Percentiles rank a stretch among this genome's conserved stretches.
Conservation (phyloP, 352 stramenopile species). For the Peronospora belbahrii region DNA sequence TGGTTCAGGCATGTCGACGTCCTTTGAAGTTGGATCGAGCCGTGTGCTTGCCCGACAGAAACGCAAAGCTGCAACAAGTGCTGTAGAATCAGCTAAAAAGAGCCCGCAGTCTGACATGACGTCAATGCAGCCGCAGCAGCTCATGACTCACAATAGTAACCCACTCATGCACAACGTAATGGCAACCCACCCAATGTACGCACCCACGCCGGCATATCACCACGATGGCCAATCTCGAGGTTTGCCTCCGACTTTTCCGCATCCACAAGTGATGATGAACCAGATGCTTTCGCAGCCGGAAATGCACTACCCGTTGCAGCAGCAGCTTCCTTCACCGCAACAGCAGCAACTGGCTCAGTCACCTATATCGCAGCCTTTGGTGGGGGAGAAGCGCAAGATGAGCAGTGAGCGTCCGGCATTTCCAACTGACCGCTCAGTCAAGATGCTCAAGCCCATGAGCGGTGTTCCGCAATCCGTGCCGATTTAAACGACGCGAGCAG, state of each 20-base stretch:
- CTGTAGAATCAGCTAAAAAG: constrained; percentile 12
- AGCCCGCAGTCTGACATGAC: constrained; percentile 26
- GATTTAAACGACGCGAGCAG: constrained; percentile 20
- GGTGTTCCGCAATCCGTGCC: constrained; percentile 30
- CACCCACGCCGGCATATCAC: constrained; percentile 11
- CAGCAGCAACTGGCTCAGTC: constrained; percentile 6
- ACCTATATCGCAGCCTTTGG: constrained; percentile 4
- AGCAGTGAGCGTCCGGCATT: constrained; percentile 33
- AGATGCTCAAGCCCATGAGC: constrained; percentile 37
- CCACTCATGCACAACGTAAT: constrained; percentile 27
- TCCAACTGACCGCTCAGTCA: constrained; percentile 24
- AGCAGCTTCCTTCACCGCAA: constrained; percentile 8
- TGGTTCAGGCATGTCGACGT: constrained; percentile 78
- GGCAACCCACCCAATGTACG: constrained; percentile 29
- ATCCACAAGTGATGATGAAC: constrained; percentile 50
- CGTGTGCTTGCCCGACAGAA: constrained; percentile 79
- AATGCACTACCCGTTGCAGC: constrained; percentile 32
- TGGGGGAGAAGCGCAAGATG: constrained; percentile 47
- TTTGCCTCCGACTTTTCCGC: constrained; percentile 41
- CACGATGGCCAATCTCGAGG: constrained; percentile 30
- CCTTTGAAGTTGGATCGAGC: constrained; percentile 79
- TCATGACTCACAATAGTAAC: constrained; percentile 27
- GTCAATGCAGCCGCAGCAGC: constrained; percentile 21
- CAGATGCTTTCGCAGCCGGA: constrained; percentile 25
- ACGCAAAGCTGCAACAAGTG: constrained; percentile 63